phyloP scores from a whole-genome alignment of 805 yeast genomes.

The Metschnikowia cerradonensis region DNA sequence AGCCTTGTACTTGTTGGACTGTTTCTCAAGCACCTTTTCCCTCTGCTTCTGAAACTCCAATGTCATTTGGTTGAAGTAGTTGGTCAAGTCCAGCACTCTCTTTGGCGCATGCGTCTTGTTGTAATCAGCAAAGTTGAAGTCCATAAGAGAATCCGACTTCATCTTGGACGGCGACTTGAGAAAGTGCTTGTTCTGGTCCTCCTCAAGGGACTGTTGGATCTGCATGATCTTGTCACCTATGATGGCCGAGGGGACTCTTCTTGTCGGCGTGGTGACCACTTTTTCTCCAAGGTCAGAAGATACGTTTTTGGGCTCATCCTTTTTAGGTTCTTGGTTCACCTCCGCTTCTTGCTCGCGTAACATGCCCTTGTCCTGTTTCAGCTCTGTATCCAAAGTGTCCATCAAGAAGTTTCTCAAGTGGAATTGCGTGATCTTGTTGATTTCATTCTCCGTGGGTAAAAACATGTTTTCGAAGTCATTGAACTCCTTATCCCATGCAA shows the following conservation, averaged over 20 bases:
- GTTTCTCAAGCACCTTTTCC: slow-evolving; percentile 61
- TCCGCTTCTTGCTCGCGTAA: not conserved
- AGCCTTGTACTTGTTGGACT: slow-evolving; percentile 62
- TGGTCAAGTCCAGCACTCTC: slow-evolving; percentile 61
- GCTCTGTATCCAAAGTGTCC: slow-evolving; percentile 40
- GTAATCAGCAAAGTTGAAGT: slow-evolving; percentile 2
- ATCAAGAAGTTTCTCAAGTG: slow-evolving; percentile 74
- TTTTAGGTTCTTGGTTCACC: not conserved
- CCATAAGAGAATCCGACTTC: slow-evolving; percentile 6
- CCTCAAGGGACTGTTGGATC: slow-evolving; percentile 17
- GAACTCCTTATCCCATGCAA: slow-evolving; percentile 83
- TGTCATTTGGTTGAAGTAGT: slow-evolving; percentile 67
- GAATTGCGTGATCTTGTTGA: slow-evolving; percentile 82
- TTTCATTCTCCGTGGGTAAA: slow-evolving; percentile 90
- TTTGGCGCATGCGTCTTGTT: slow-evolving; percentile 10
- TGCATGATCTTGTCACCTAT: slow-evolving; percentile 19
- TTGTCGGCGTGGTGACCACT: slow-evolving; percentile 5
- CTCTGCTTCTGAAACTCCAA: slow-evolving; percentile 87
- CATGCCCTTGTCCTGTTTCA: slow-evolving; percentile 11
- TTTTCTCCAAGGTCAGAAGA: not conserved
- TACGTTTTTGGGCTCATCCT: not conserved
- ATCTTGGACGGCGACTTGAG: slow-evolving; percentile 9
- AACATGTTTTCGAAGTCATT: slow-evolving; percentile 71
- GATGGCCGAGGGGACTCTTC: slow-evolving; percentile 16
- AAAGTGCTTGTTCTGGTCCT: slow-evolving; percentile 13